Conservation (phyloP, 2,329 filamentous ascomycete species). For the Xylaria sp. region DNA sequence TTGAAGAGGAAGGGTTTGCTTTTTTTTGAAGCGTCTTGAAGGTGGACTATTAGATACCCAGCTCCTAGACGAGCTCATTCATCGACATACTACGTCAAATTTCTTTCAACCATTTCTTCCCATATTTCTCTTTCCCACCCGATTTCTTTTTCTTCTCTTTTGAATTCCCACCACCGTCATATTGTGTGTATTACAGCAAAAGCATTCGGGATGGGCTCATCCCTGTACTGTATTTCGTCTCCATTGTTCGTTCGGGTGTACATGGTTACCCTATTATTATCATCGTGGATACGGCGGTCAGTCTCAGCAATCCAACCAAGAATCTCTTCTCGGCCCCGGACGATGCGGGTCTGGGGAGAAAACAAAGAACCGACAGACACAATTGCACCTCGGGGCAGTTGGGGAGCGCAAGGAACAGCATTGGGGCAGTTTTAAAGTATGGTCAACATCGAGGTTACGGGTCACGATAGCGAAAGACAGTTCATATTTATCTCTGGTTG, state of each 20-base stretch:
- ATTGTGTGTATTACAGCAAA: constrained; percentile 18
- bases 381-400: constrained; percentile 13
- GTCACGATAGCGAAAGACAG: constrained; percentile 29
- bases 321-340: constrained; percentile 4
- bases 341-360: constrained; percentile 4
- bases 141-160: constrained; percentile 18
- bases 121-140: constrained; percentile 12
- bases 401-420: constrained; percentile 20
- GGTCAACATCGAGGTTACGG: constrained; percentile 30
- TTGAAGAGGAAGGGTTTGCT: constrained; percentile 20
- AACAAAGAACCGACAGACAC: constrained; percentile 6
- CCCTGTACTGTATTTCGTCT: constrained; percentile 11
- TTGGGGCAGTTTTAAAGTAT: constrained; percentile 22
- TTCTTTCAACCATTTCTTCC: constrained; percentile 21
- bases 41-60: constrained; percentile 40
- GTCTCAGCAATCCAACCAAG: constrained; percentile 7
- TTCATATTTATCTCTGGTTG: constrained; percentile 20
- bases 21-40: constrained; percentile 20
- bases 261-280: constrained; percentile 11
- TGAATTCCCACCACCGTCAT: constrained; percentile 11
- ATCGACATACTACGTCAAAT: constrained; percentile 35
- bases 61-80: constrained; percentile 38
- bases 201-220: constrained; percentile 12
- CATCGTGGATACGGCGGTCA: background rate
- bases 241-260: constrained; percentile 16